Evolutionary conservation across 441 rosid genomes (phyloP), one percentile per base, ranked within the genome.

Genomic region (Mallotus repandus): DNA sequence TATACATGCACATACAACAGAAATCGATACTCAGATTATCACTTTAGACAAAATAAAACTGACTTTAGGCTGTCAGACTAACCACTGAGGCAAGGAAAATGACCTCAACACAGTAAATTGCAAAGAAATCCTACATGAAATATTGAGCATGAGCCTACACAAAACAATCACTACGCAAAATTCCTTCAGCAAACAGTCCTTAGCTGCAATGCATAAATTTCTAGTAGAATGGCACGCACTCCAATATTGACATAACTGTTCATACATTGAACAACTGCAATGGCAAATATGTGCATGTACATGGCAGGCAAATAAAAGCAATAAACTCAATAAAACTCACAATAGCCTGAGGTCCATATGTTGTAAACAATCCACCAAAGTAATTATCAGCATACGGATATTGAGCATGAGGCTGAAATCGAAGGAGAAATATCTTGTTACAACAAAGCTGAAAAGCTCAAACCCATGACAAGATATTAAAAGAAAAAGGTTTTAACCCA

Each of bases 281-380:
- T 55, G 1, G 57, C 32, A 78, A 50, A 43, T 9, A 53, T 12
- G 49, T 41, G 67, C 58, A 35, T 11, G 49, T 50, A 41, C 1
- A 74, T 43, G 11, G 63, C 55, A 7, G 29, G 16, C 55, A 21
- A 45, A 49, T 1, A 15, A 72, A 66, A 53, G 54, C 12, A 6
- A 22, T 25, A 15, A 54, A 32, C 19, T 12, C 38, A 57, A 56
- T 1, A 11, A 38, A 71, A 79, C 88, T 83, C 68, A 85, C 88
- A 41, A 79, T 43, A 43, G 80, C 66, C 38, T 77, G 85, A 11
- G 78, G 79, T 60, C 85, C 82, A 72, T 77, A 85, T 52, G 86
- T 70, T 68, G 68, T 66, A 67, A 79, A 69, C 10, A 83, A 35
- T 32, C 81, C 81, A 48, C 80, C 68, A 19, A 77, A 59, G 72